A percentile compares a stretch with the other conserved stretches of the same genome.
Conservation (phyloP, 2,329 filamentous ascomycete species). For the Sporothrix schenckii region DNA sequence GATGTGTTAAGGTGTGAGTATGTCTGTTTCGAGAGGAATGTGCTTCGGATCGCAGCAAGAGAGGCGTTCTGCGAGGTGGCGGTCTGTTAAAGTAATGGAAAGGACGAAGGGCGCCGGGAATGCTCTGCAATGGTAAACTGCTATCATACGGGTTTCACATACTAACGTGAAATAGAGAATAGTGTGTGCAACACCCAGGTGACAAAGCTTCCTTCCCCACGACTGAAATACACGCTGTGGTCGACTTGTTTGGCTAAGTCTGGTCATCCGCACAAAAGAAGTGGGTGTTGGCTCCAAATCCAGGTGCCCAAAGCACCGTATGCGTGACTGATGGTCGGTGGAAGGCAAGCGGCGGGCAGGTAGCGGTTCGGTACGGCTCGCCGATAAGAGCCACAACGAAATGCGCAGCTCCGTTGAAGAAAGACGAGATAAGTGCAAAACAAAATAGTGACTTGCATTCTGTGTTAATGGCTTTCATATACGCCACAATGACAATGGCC, state of each 20-base stretch:
- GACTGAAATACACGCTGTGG: background rate
- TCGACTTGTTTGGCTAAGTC: background rate
- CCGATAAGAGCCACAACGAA: constrained; percentile 12
- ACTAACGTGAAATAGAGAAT: background rate
- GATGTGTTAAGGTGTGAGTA: background rate
- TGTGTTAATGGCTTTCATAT: too few relatives aligned
- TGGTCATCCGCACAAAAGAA: constrained; percentile 24
- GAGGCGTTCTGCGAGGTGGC: background rate
- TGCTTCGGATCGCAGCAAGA: background rate
- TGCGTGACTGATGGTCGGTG: background rate
- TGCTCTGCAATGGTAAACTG: too few relatives aligned
- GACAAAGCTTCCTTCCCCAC: background rate
- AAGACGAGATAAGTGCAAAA: background rate
- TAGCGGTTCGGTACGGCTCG: constrained; percentile 23
- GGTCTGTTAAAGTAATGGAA: background rate
- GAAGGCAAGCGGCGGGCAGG: background rate
- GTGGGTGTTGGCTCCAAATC: constrained; percentile 14
- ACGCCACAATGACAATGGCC: too few relatives aligned
- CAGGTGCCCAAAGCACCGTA: background rate
- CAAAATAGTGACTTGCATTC: too few relatives aligned
- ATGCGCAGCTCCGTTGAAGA: background rate
- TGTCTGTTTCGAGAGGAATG: background rate
- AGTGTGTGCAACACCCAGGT: background rate
- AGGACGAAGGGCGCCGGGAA: background rate
- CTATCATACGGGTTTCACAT: background rate